phyloP scores from a whole-genome alignment of 345 rosid genomes.

The Lenwebbia sp. region DNA sequence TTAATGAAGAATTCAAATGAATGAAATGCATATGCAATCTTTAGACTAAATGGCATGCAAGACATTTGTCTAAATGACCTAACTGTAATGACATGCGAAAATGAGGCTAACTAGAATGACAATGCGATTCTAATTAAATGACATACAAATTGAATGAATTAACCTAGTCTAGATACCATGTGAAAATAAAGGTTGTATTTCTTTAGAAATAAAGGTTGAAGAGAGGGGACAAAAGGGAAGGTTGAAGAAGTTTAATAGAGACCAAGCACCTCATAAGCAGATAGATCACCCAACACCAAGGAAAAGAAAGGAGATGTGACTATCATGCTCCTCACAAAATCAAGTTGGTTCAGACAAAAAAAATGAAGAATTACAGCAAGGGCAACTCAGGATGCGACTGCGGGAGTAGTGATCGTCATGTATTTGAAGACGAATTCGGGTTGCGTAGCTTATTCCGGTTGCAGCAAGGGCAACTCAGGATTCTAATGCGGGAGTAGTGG shows the following conservation, averaged over 20 bases:
- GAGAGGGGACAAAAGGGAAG: background rate
- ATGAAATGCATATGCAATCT: too few species aligned
- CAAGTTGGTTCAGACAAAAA: background rate
- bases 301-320: background rate
- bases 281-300: background rate
- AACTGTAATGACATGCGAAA: too few species aligned
- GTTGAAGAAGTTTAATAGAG: background rate
- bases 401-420: constrained; percentile 1
- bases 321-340: background rate
- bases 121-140: too few species aligned
- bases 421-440: background rate
- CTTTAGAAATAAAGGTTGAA: too few species aligned
- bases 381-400: constrained; percentile 9
- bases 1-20: too few species aligned
- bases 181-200: too few species aligned
- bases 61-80: too few species aligned
- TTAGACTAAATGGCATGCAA: too few species aligned
- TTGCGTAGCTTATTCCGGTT: background rate
- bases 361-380: background rate
- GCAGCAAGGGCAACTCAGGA: background rate
- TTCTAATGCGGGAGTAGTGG: constrained; percentile 21
- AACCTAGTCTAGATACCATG: too few species aligned
- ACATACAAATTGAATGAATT: too few species aligned
- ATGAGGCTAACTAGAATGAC: too few species aligned
- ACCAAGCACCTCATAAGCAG: background rate